Conservation (phyloP, 2,329 filamentous ascomycete genomes). For the Pezicula radicicola region DNA sequence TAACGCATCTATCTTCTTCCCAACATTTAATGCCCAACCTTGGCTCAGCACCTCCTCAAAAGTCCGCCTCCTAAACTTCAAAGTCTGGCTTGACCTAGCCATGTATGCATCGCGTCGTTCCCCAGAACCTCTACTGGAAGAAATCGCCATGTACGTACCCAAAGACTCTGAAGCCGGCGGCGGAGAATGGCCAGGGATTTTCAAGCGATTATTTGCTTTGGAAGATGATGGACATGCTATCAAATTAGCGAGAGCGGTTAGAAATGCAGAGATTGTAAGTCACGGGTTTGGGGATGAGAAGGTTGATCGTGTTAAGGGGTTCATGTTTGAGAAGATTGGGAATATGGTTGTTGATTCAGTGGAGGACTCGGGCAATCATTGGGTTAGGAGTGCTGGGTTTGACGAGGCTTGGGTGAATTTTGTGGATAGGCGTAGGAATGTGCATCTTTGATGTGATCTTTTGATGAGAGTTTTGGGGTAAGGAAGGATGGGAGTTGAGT, state of each 20-base stretch:
- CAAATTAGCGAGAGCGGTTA: constrained; percentile 71
- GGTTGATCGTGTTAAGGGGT: constrained; percentile 50
- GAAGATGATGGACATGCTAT: constrained; percentile 78
- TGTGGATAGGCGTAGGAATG: constrained; percentile 16
- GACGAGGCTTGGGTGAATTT: constrained; percentile 59
- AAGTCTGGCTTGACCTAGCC: constrained; percentile 70
- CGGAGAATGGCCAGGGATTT: constrained; percentile 33
- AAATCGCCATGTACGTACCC: constrained; percentile 58
- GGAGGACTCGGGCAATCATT: constrained; percentile 47
- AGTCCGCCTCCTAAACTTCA: constrained; percentile 74
- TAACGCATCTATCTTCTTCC: constrained; percentile 71
- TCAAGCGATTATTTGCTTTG: constrained; percentile 43
- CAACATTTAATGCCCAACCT: constrained; percentile 56
- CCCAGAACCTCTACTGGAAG: constrained; percentile 56
- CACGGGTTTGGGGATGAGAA: constrained; percentile 41
- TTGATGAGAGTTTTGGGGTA: no score
- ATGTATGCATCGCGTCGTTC: constrained; percentile 69
- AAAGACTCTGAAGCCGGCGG: constrained; percentile 33
- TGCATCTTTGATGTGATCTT: constrained; percentile 10
- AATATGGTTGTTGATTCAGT: constrained; percentile 62
- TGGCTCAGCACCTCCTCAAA: constrained; percentile 63
- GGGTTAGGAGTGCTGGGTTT: constrained; percentile 62
- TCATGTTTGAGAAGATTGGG: constrained; percentile 57
- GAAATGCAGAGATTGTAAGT: constrained; percentile 56
- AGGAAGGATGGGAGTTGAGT: no score